A percentile compares a stretch with the other conserved stretches of the same genome.
Conservation (phyloP, 495 filamentous ascomycete species). For the Neurospora terricola region DNA sequence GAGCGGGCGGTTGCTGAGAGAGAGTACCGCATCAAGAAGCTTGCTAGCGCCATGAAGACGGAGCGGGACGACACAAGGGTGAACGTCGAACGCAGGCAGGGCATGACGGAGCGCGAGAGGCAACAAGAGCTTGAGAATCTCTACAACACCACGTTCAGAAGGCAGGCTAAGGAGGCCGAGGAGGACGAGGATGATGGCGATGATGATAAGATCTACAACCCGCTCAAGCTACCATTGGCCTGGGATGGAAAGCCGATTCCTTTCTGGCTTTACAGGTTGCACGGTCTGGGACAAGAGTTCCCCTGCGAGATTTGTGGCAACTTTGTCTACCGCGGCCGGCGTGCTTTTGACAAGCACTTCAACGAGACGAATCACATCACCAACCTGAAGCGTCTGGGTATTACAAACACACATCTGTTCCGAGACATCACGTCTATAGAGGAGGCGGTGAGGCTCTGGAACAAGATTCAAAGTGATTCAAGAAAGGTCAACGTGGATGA, state of each 20-base stretch:
- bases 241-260: slow-evolving; percentile 99
- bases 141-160: slow-evolving; percentile 44
- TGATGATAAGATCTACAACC: slow-evolving; percentile 90
- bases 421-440: slow-evolving; percentile 88
- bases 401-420: slow-evolving; percentile 87
- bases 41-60: slow-evolving; percentile 64
- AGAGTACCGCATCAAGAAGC: slow-evolving; percentile 69
- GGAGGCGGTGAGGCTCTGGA: slow-evolving; percentile 80
- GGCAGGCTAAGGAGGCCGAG: slow-evolving; percentile 27
- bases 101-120: slow-evolving; percentile 91
- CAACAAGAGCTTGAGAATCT: slow-evolving; percentile 86
- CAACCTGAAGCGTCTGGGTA: slow-evolving; percentile 84
- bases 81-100: slow-evolving; percentile 89
- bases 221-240: slow-evolving; percentile 84
- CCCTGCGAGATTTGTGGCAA: slow-evolving; percentile 95
- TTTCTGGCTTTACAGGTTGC: slow-evolving; percentile 96
- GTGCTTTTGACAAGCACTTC: slow-evolving; percentile 98
- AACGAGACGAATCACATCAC: slow-evolving; percentile 86
- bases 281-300: slow-evolving; percentile 91
- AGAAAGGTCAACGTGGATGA: slow-evolving; percentile 63
- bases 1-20: slow-evolving; percentile 85
- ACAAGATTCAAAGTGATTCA: slow-evolving; percentile 81
- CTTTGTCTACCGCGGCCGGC: slow-evolving; percentile 91
- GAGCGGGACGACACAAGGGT: slow-evolving; percentile 77
- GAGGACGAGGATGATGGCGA: slow-evolving; percentile 45